Base-by-base conservation (phyloP, 106 monocot genomes). In the Phalaenopsis aphrodite region DNA sequence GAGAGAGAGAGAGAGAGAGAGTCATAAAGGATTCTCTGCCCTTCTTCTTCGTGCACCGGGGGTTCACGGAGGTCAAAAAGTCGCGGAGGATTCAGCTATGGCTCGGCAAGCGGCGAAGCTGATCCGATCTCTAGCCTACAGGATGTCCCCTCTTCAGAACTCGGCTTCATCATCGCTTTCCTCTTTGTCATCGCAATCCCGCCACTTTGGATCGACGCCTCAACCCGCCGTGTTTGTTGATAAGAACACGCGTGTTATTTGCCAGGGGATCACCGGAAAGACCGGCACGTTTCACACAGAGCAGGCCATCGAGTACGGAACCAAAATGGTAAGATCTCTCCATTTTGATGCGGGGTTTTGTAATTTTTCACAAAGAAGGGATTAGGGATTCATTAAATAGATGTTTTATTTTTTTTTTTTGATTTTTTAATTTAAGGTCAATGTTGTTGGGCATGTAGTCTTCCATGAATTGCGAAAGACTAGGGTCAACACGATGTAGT, bases 211-310 rank as follows among this genome's bases (percentile, higher is more conserved):
- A 30, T 86, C 89, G 4, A 82, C 93, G 42, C 87, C 96, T n/a
- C 81, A 92, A n/a, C 91, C 98, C 24, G 88, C 91, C 36, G 98
- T 98, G 12, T 98, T 98, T 78, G 87, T 94, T 8, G 98, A 98
- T 85, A 92, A 98, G 90, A 98, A 89, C 83, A 98, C 98, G 24
- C 89, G 94, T 45, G 94, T 98, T 56, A 94, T 98, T 77, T 98
- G 98, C 83, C 98, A 98, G 81, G 98, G 98, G 42, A 94, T 98
- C 88, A 98, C 98, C 55, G 98, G 98, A 2, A 98, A 98, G 91
- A 98, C 92, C 83, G 98, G 98, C 46, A 94, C 94, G 46, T 98
- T 98, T 82, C 98, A 98, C 92, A 98, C 98, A 42, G 98, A 98
- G 83, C 98, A 98, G 85, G 95, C 98, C 85, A 94, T 98, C 76